Evolutionary conservation across 805 yeast species (phyloP).

Genomic region (Naumovozyma baii): DNA sequence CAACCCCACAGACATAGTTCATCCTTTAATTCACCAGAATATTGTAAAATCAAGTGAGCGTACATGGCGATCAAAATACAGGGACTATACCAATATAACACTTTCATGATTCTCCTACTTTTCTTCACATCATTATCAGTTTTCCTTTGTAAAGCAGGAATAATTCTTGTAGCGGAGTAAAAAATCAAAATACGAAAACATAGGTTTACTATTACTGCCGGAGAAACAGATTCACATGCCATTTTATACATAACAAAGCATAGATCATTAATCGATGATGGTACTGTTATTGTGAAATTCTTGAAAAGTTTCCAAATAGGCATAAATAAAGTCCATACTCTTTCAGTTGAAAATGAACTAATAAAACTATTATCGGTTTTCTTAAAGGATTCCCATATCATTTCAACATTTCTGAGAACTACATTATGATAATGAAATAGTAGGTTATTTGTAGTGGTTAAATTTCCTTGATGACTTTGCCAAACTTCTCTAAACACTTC

Average conservation of each 20-base stretch:
- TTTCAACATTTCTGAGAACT: conserved; percentile 20
- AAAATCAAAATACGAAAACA: conserved; percentile 82
- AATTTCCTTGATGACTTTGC: conserved; percentile 27
- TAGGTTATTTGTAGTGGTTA: conserved; percentile 29
- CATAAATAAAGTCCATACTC: conserved; percentile 11
- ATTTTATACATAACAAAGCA: conserved; percentile 32
- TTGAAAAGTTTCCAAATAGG: conserved; percentile 26
- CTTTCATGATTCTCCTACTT: conserved; percentile 34
- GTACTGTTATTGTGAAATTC: conserved; percentile 24
- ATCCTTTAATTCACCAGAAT: conserved; percentile 62
- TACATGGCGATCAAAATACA: conserved; percentile 91
- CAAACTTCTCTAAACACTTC: conserved; percentile 32
- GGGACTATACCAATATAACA: conserved; percentile 83
- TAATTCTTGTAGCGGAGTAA: conserved; percentile 85
- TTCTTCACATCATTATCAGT: conserved; percentile 19
- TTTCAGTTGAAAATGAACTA: not conserved
- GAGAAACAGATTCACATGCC: conserved; percentile 55
- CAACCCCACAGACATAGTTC: conserved; percentile 49
- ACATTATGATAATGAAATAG: conserved; percentile 23
- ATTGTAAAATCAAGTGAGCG: conserved; percentile 87
- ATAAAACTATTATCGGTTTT: not conserved
- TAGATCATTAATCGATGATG: conserved; percentile 25
- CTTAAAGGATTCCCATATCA: conserved; percentile 15
- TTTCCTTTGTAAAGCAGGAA: conserved; percentile 56
- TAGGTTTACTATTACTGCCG: conserved; percentile 71